Evolutionary conservation across 169 alveolate genomes (phyloP), one percentile per base, ranked within the genome.

Genomic region (Babesia divergens): DNA sequence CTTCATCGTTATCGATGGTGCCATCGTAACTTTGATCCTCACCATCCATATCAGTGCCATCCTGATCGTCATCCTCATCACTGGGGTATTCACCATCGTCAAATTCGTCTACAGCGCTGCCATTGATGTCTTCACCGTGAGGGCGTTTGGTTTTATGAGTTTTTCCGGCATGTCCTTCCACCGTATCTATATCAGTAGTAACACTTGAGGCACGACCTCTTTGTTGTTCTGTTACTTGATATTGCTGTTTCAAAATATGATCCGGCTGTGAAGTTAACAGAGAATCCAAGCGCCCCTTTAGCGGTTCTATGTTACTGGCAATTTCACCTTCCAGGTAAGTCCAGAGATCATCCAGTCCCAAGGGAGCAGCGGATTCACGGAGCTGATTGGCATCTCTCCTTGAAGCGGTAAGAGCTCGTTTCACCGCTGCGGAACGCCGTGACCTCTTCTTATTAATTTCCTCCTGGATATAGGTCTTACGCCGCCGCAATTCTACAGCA

Each of bases 341-440:
- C 86, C 86, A 77, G 46, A 77, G 75, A 18, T 77, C 80, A 1
- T 77, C 59, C 53, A 77, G 31, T 35, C 71, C 86, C 53, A 77
- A 47, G 26, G 22, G 24, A 1, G 62, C 37, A 4, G 58, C 50
- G 8, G 86, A 54, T 13, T 53, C 43, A 4, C 24, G 47, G 24
- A 66, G 50, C 49, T 42, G 54, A 24, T 59, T 77, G 18, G 86
- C 65, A 51, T 77, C 75, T 16, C 32, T 4, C 42, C 58, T 77
- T n/a, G 86, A 50, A 26, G 53, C 59, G 1, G 59, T 51, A 16
- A 60, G 24, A 8, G 86, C 80, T 5, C 86, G 62, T 56, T 34
- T 77, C 11, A 77, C 70, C 24, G 86, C 80, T 28, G 86, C 71
- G 66, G 64, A 18, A 26, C 65, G 62, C 28, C 82, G 38, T 1